A percentile compares a stretch with the other conserved stretches of the same genome.
These are phyloP conservation scores for Talaromyces stipitatus DNA, from an alignment of 495 filamentous ascomycete species.

Conservation along the genomic window DNA sequence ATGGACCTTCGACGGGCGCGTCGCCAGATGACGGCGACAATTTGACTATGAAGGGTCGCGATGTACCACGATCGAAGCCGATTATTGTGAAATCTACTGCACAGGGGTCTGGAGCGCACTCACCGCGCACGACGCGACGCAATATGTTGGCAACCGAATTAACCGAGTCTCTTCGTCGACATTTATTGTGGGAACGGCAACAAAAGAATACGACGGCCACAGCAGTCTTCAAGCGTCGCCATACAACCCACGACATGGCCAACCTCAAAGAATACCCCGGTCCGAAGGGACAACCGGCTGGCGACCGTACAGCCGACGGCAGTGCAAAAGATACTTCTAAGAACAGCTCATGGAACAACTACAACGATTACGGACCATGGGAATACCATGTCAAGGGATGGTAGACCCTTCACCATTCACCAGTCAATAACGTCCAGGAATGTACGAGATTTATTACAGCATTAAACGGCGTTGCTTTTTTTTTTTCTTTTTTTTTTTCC, in stretches of 20 bases:
- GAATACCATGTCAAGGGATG: slow-evolving; percentile 67
- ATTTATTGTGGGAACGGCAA: slow-evolving; percentile 80
- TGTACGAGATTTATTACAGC: not conserved
- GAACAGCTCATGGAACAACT: slow-evolving; percentile 58
- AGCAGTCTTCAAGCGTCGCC: slow-evolving; percentile 82
- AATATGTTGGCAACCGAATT: slow-evolving; percentile 97
- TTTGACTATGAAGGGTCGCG: slow-evolving; percentile 65
- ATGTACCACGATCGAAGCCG: slow-evolving; percentile 74
- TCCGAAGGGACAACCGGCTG: slow-evolving; percentile 17
- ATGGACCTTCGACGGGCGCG: slow-evolving; percentile 61
- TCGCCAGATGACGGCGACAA: slow-evolving; percentile 69
- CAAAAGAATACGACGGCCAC: slow-evolving; percentile 85
- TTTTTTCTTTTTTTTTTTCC: slow-evolving; percentile 9
- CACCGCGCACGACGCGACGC: slow-evolving; percentile 83
- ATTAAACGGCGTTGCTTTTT: slow-evolving; percentile 2
- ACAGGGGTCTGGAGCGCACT: slow-evolving; percentile 61
- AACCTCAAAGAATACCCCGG: slow-evolving; percentile 71
- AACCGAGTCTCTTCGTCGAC: slow-evolving; percentile 68
- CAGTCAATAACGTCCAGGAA: not conserved
- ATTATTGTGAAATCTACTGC: slow-evolving; percentile 59
- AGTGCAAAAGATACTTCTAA: slow-evolving; percentile 41
- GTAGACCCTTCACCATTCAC: slow-evolving; percentile 29
- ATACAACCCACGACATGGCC: slow-evolving; percentile 83
- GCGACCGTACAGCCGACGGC: slow-evolving; percentile 8
- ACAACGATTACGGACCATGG: slow-evolving; percentile 55